Percentiles rank a stretch among this genome's conserved stretches.
Conservation (phyloP, 1,139 yeast species). For the Saccharomyces hybrid region DNA sequence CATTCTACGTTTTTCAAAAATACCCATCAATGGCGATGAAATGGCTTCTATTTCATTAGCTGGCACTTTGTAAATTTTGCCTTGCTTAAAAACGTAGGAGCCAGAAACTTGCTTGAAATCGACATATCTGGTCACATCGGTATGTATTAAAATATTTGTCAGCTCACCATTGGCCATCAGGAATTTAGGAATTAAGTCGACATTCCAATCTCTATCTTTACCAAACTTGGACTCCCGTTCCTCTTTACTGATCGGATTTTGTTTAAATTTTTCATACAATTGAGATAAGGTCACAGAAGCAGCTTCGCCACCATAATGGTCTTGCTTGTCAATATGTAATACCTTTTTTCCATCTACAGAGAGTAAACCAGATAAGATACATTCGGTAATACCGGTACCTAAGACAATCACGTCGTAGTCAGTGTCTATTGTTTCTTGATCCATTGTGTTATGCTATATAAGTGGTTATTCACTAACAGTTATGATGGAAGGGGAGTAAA, state of each 20-base stretch:
- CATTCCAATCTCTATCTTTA: slow-evolving; percentile 95
- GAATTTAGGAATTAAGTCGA: slow-evolving; percentile 93
- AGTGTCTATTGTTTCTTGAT: slow-evolving; percentile 64
- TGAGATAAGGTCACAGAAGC: slow-evolving; percentile 47
- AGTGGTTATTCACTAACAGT: neutral
- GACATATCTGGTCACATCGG: slow-evolving; percentile 90
- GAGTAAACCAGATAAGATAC: slow-evolving; percentile 86
- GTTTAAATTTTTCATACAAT: slow-evolving; percentile 64
- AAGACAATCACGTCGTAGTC: slow-evolving; percentile 87
- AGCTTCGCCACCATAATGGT: slow-evolving; percentile 82
- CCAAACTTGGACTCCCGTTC: slow-evolving; percentile 47
- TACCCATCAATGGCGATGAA: slow-evolving; percentile 86
- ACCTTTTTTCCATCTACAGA: slow-evolving; percentile 97
- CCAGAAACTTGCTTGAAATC: slow-evolving; percentile 96
- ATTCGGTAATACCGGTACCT: slow-evolving; percentile 89
- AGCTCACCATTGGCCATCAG: slow-evolving; percentile 97
- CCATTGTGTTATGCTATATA: slow-evolving; percentile 10
- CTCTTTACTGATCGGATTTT: slow-evolving; percentile 62
- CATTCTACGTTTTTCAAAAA: slow-evolving; percentile 94
- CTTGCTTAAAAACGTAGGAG: slow-evolving; percentile 81
- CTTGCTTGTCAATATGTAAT: slow-evolving; percentile 91
- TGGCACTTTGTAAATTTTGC: slow-evolving; percentile 92
- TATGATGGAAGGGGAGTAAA: neutral
- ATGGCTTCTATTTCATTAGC: slow-evolving; percentile 87
- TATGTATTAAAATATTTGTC: slow-evolving; percentile 89